phyloP scores from a whole-genome alignment of 1,284 basidiomycete species.

The Sanghuangporus baumii region DNA sequence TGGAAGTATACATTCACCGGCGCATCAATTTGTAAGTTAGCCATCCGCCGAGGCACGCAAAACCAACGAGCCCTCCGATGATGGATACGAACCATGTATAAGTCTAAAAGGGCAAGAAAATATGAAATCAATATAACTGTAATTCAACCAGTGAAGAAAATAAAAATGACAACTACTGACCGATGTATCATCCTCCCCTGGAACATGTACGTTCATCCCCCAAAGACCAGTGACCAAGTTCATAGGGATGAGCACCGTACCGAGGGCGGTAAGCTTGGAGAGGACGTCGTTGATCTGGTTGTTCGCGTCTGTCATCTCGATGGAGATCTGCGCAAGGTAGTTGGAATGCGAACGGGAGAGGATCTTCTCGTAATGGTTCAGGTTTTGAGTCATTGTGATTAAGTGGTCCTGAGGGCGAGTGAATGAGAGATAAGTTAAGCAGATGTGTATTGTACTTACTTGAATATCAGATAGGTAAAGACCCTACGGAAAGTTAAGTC shows the following conservation, averaged over 20 bases:
- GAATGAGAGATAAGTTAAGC: neutral
- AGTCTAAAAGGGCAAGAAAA: slow-evolving; percentile 26
- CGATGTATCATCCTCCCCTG: slow-evolving; percentile 62
- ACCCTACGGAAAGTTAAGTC: slow-evolving; percentile 46
- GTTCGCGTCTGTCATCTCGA: slow-evolving; percentile 99
- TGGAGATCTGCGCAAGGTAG: slow-evolving; percentile 96
- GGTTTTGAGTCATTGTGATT: slow-evolving; percentile 99
- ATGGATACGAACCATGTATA: slow-evolving; percentile 86
- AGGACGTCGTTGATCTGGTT: slow-evolving; percentile 99
- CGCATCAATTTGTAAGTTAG: slow-evolving; percentile 73
- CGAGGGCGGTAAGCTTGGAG: slow-evolving; percentile 96
- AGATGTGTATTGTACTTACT: slow-evolving; percentile 26
- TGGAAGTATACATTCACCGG: slow-evolving; percentile 3
- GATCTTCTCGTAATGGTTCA: slow-evolving; percentile 99
- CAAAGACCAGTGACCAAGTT: slow-evolving; percentile 88
- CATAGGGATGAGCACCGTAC: slow-evolving; percentile 97
- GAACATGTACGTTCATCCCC: slow-evolving; percentile 93
- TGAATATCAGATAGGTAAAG: slow-evolving; percentile 93
- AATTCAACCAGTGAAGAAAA: neutral
- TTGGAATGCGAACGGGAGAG: slow-evolving; percentile 98
- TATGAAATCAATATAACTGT: slow-evolving; percentile 2
- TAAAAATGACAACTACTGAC: slow-evolving; percentile 21
- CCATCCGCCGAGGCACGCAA: slow-evolving; percentile 79
- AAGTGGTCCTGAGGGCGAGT: slow-evolving; percentile 72
- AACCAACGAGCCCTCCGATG: slow-evolving; percentile 68